phyloP scores from a whole-genome alignment of 1,139 yeast species.

The Blastobotrys ciferrii region DNA sequence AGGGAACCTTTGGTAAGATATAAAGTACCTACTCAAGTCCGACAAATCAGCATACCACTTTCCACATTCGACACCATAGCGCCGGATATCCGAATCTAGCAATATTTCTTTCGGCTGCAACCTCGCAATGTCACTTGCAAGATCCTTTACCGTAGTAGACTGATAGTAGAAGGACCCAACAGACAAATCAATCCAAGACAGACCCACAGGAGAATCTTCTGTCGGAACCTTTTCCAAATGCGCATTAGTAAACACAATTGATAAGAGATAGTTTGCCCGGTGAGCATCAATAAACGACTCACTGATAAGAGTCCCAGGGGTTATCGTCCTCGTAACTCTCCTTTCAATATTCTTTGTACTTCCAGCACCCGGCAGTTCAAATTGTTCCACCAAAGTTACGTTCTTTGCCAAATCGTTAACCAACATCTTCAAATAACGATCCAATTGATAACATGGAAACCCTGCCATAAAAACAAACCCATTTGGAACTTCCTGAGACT shows the following conservation, averaged over 20 bases:
- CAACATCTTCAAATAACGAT: conserved; percentile 67
- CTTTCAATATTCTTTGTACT: conserved; percentile 38
- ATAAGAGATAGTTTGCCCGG: conserved; percentile 66
- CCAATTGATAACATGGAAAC: conserved; percentile 71
- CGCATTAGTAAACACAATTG: conserved; percentile 41
- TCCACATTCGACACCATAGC: conserved; percentile 42
- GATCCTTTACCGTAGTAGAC: conserved; percentile 53
- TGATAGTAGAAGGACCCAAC: conserved; percentile 76
- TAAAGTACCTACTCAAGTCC: conserved; percentile 60
- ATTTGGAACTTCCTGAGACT: conserved; percentile 41
- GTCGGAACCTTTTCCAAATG: conserved; percentile 22
- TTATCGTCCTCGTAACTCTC: conserved; percentile 72
- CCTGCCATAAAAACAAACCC: conserved; percentile 78
- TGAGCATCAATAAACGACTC: conserved; percentile 77
- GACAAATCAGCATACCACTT: conserved; percentile 58
- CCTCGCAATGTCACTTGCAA: conserved; percentile 60
- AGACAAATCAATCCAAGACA: conserved; percentile 88
- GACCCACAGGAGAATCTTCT: conserved; percentile 54
- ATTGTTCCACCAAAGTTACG: conserved; percentile 81
- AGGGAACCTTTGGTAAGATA: conserved; percentile 46
- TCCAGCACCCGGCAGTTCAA: conserved; percentile 12
- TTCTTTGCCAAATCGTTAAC: conserved; percentile 67
- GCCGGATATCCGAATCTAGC: conserved; percentile 39
- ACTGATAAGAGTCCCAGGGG: conserved; percentile 92
- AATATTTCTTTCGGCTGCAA: conserved; percentile 68